Evolutionary conservation across 805 yeast species (phyloP), one percentile per base, ranked within the genome.

Genomic region (Ogataea degrootiae): DNA sequence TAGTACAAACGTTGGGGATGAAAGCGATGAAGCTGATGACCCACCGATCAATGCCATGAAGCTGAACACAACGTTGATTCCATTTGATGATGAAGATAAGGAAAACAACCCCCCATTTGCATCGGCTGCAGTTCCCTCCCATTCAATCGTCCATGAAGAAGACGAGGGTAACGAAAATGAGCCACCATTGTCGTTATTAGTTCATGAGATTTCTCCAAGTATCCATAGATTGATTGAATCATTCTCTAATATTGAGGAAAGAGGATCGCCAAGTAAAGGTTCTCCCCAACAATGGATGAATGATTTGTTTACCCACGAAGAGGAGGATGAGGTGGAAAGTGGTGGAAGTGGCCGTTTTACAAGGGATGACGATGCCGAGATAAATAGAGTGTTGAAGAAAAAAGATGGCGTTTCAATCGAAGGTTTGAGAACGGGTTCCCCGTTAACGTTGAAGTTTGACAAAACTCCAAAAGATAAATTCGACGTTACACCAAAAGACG

Each of bases 1-100:
- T 19, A 36, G 45, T 34, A 37, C 44, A 21, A 34, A 38, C 23
- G 12, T 21, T 16, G 46, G 26, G 2, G 45, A 44, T 4, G 46
- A 44, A n/a, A 39, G 50, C 33, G 58, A 55, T 36, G 54, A 55
- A 17, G 56, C 51, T 21, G 51, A 74, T 66, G 77, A 69, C 69
- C 63, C 50, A 7, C 70, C 70, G 16, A 49, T 66, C 19, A 60
- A 60, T 46, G 83, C 83, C n/a, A 75, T 77, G 5, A 78, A 78
- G 56, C 62, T 75, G 38, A 78, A 77, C 54, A 78, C 83, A 4
- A 69, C 81, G 37, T 71, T 78, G 21, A 77, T 78, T 41, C 77
- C 75, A 50, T 51, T 78, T n/a, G 77, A 74, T 47, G 79, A 72
- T 34, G 65, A 65, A 26, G 65, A 62, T 45, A 66, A 67, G 44